Percentiles rank a stretch among this genome's conserved stretches.
These are phyloP conservation scores for Backusella sp. DNA, from an alignment of 192 early-diverging fungal genomes.

Conservation along the genomic window DNA sequence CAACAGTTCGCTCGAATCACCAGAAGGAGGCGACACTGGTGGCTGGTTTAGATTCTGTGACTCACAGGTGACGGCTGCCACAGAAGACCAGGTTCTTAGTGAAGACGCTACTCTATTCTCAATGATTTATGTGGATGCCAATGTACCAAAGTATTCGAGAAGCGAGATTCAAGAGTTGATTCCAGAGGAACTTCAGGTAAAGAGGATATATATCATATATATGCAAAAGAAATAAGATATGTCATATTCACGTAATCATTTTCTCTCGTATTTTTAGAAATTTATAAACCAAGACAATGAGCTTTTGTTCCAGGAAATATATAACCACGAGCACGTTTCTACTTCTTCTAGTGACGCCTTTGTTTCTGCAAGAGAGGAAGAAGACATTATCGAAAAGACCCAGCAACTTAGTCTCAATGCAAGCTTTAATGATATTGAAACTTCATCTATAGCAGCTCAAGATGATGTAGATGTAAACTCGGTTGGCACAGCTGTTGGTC, in stretches of 20 bases:
- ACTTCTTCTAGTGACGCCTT: neutral
- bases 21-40: neutral
- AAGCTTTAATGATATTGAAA: neutral
- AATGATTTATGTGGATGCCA: slow-evolving; percentile 15
- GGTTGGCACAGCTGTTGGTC: slow-evolving; percentile 10
- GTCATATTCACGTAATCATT: neutral
- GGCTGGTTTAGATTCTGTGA: slow-evolving; percentile 37
- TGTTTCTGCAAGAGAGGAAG: neutral
- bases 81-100: slow-evolving; percentile 18
- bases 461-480: slow-evolving; percentile 4
- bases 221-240: neutral
- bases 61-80: slow-evolving; percentile 20
- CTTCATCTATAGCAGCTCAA: neutral
- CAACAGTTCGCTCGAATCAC: neutral
- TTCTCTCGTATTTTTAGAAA: neutral
- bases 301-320: slow-evolving; percentile 11
- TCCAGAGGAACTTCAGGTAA: slow-evolving; percentile 5
- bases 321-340: neutral
- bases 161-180: neutral
- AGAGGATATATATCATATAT: neutral
- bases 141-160: neutral
- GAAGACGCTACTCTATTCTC: slow-evolving; percentile 14
- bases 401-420: neutral
- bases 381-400: neutral
- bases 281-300: slow-evolving; percentile 21